Base-by-base conservation (phyloP, 192 early-diverging fungal species). In the Mortierella claussenii region DNA sequence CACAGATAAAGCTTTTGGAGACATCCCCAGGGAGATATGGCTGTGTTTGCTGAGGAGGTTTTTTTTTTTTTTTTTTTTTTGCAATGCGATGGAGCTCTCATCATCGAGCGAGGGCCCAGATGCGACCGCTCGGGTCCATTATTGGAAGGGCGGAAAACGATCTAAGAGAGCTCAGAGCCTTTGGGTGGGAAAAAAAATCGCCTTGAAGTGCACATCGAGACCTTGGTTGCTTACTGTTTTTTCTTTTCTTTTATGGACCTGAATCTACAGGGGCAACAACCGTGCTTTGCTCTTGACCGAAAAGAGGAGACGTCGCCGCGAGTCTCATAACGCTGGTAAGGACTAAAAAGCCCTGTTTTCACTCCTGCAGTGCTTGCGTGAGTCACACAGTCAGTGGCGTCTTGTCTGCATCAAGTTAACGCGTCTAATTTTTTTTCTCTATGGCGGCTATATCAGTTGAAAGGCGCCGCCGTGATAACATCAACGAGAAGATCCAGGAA, bases 401-500 rank as follows among this genome's bases (percentile, higher is more conserved):
- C n/a, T n/a, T n/a, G n/a, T n/a, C n/a, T n/a, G n/a, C n/a, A n/a
- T n/a, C n/a, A n/a, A n/a, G n/a, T n/a, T n/a, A n/a, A n/a, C n/a
- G n/a, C n/a, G n/a, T n/a, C n/a, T n/a, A n/a, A n/a, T n/a, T n/a
- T n/a, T n/a, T n/a, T n/a, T n/a, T n/a, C n/a, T n/a, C n/a, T n/a
- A n/a, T n/a, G n/a, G n/a, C n/a, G n/a, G n/a, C n/a, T n/a, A n/a
- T n/a, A n/a, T n/a, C n/a, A 84, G 97, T 99, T 33, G 97, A 99
- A 81, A 84, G 97, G 49, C 90, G 97, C 46, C 85, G 97, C 31
- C 87, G 96, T 33, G 97, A 99, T 79, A 96, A 97, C 78, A 99
- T 99, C 83, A 99, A 99, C 76, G 97, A 98, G 80, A 95, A 95
- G 78, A 99, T 99, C 60, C 94, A 91, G 69, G 97, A 99, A 73